Evolutionary conservation across 2,329 filamentous ascomycete genomes (phyloP), one percentile per base, ranked within the genome.

Genomic region (Aaosphaeria arxii): DNA sequence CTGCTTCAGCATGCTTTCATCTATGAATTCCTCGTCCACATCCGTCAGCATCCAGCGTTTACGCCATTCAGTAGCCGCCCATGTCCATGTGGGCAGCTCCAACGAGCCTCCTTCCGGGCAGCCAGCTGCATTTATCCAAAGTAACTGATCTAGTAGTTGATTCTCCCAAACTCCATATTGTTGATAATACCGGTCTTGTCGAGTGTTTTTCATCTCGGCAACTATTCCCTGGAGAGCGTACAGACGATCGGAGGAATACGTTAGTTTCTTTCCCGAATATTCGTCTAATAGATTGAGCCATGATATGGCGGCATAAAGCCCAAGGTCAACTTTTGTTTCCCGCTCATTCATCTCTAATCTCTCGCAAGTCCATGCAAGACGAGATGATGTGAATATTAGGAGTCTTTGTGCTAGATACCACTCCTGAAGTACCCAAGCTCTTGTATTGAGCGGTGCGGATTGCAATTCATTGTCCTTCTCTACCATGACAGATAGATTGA

Each of bases 181-280:
- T n/a, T 36, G 13, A 31, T 42, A 51, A 51, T 45, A 36, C n/a
- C 9, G 7, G 33, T 36, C 33, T 36, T 36, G 7, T n/a, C 33
- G 33, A 36, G 7, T 9, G 2, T n/a, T 36, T n/a, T 36, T 36
- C n/a, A 36, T 9, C n/a, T 36, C 33, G n/a, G 7, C 33, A 36
- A 36, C 33, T 36, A 36, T 36, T 36, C 33, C 33, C 33, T 36
- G 33, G 33, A 36, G 33, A 36, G 33, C 33, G n/a, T 9, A 36
- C 4, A 36, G 33, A 9, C 33, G 33, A 36, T 36, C 33, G 9
- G 9, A 9, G n/a, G 7, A n/a, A 3, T 36, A 9, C 33, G 33
- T 36, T 9, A 36, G 33, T 36, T 36, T 9, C n/a, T 9, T 9
- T 36, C n/a, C n/a, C 9, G 33, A 36, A 36, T 36, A 36, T 36